Conservation (phyloP, 192 early-diverging fungal species). For the Backusella luteola region DNA sequence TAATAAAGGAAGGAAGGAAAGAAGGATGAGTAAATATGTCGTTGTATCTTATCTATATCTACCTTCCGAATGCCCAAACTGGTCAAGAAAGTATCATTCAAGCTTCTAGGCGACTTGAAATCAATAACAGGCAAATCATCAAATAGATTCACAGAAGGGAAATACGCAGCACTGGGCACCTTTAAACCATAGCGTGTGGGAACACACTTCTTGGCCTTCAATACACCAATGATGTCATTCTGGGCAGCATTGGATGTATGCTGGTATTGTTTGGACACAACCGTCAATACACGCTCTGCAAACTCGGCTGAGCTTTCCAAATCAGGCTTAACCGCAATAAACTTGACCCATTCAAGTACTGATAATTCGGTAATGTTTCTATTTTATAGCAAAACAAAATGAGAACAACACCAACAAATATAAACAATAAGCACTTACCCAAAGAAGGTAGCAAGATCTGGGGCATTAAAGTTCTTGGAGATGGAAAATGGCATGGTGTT, state of each 20-base stretch:
- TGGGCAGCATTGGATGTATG: slow-evolving; percentile 35
- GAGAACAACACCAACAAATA: neutral
- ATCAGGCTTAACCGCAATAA: slow-evolving; percentile 42
- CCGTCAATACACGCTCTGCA: slow-evolving; percentile 63
- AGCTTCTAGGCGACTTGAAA: slow-evolving; percentile 47
- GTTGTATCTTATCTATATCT: neutral
- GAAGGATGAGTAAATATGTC: neutral
- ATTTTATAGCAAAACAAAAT: neutral
- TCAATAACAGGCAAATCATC: slow-evolving; percentile 74
- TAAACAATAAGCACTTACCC: slow-evolving; percentile 7
- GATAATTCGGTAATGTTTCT: slow-evolving; percentile 50
- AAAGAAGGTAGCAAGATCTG: slow-evolving; percentile 55
- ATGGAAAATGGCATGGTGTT: slow-evolving; percentile 61
- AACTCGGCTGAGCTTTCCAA: slow-evolving; percentile 54
- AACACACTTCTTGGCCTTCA: slow-evolving; percentile 57
- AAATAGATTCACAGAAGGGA: slow-evolving; percentile 77
- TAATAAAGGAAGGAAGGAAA: slow-evolving; percentile 12
- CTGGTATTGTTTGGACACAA: slow-evolving; percentile 48
- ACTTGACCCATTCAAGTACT: slow-evolving; percentile 62
- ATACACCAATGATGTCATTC: slow-evolving; percentile 25
- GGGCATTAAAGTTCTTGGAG: slow-evolving; percentile 59
- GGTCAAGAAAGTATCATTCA: slow-evolving; percentile 59
- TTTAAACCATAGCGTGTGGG: slow-evolving; percentile 71
- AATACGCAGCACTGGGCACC: slow-evolving; percentile 70
- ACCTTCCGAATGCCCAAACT: slow-evolving; percentile 79